A percentile compares a stretch with the other conserved stretches of the same genome.
Conservation (phyloP, 805 yeast species). For the Metschnikowia bowlesiae region DNA sequence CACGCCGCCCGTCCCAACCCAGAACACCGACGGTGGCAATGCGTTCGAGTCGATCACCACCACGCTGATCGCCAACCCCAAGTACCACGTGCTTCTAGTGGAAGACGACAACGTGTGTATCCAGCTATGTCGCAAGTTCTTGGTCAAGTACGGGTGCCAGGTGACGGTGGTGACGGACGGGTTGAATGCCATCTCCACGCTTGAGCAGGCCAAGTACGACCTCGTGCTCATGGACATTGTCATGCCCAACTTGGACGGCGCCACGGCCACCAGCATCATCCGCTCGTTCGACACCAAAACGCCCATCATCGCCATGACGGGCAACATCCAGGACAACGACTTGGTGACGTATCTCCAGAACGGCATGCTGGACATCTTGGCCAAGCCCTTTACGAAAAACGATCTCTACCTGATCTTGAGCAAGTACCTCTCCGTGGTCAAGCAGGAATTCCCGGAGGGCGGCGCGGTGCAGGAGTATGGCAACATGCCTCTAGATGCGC, state of each 20-base stretch:
- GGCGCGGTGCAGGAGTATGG: constrained; percentile 12
- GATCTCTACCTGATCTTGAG: constrained; percentile 75
- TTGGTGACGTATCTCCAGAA: constrained; percentile 74
- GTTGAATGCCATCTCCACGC: constrained; percentile 72
- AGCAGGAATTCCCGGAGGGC: constrained; percentile 14
- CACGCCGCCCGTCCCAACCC: constrained; percentile 4
- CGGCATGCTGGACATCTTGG: constrained; percentile 89
- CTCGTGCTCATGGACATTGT: constrained; percentile 83
- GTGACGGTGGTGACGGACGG: constrained; percentile 95
- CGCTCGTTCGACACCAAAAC: constrained; percentile 79
- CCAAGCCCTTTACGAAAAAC: constrained; percentile 89
- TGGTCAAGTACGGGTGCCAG: constrained; percentile 84
- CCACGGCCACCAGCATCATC: constrained; percentile 85
- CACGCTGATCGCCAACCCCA: constrained; percentile 32
- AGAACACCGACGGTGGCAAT: background rate
- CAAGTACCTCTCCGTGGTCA: constrained; percentile 52
- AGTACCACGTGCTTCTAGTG: constrained; percentile 68
- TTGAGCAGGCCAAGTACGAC: constrained; percentile 69
- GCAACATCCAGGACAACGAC: constrained; percentile 80
- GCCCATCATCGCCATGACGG: constrained; percentile 93
- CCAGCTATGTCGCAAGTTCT: constrained; percentile 74
- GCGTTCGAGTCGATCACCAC: constrained; percentile 14
- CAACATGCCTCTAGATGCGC: constrained; percentile 10
- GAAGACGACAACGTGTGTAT: constrained; percentile 83
- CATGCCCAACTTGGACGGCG: constrained; percentile 86